These are phyloP conservation scores for Mollisia scopiformis DNA, from an alignment of 2,329 filamentous ascomycete genomes.

Conservation along the genomic window DNA sequence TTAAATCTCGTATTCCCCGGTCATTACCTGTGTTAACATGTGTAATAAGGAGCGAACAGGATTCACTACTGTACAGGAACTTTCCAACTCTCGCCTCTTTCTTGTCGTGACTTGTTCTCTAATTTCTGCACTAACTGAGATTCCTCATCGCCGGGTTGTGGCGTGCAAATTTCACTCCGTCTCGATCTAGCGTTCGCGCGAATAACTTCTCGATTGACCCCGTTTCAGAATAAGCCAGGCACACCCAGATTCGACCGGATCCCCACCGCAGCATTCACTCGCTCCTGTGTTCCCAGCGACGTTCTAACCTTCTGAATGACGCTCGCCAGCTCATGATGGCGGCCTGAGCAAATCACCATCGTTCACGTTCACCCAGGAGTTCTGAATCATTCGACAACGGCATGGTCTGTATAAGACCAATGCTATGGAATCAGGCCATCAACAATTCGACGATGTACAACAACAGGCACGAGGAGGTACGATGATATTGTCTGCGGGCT, in stretches of 20 bases:
- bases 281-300: neutral
- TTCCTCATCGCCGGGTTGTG: neutral
- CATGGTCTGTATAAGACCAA: slow-evolving; percentile 24
- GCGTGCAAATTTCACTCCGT: neutral
- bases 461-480: slow-evolving; percentile 9
- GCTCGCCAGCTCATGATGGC: slow-evolving; percentile 30
- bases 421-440: slow-evolving; percentile 33
- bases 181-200: neutral
- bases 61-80: too few relatives aligned
- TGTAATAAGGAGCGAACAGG: too few relatives aligned
- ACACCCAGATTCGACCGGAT: neutral
- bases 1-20: neutral
- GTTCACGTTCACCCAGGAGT: slow-evolving; percentile 25
- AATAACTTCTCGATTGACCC: neutral
- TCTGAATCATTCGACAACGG: slow-evolving; percentile 26
- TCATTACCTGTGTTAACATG: too few relatives aligned
- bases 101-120: neutral
- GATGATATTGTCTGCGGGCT: slow-evolving; percentile 29
- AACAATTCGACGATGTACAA: slow-evolving; percentile 28
- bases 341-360: slow-evolving; percentile 22
- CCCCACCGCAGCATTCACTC: neutral
- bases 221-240: neutral
- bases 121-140: neutral
- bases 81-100: neutral
- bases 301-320: slow-evolving; percentile 10